Percentiles rank a stretch among this genome's conserved stretches.
These are phyloP conservation scores for Cyclostephanos tholiformis DNA, from an alignment of 108 stramenopile genomes.

Conservation along the genomic window DNA sequence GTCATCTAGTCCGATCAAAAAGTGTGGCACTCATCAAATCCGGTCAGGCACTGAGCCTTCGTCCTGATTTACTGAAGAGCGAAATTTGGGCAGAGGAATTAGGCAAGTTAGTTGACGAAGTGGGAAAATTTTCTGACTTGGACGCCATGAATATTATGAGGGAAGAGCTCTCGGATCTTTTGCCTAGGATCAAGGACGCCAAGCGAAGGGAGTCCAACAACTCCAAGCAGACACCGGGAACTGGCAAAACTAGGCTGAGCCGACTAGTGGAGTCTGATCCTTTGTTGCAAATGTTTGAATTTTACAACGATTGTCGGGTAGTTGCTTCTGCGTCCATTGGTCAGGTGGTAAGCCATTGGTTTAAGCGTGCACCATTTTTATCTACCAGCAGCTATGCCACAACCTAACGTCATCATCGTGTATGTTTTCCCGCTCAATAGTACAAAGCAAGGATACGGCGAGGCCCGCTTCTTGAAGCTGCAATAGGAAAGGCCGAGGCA, in stretches of 20 bases:
- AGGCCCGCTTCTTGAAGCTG: constrained; percentile 45
- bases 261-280: constrained; percentile 71
- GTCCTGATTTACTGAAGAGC: constrained; percentile 78
- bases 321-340: constrained; percentile 64
- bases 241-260: constrained; percentile 35
- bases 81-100: constrained; percentile 84
- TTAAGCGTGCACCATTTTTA: not conserved
- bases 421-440: not conserved
- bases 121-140: constrained; percentile 76
- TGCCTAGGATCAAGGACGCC: constrained; percentile 42
- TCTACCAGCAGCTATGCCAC: not conserved
- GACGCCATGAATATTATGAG: constrained; percentile 83
- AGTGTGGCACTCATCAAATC: constrained; percentile 82
- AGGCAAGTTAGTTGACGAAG: constrained; percentile 86
- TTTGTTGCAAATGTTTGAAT: constrained; percentile 76
- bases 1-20: constrained; percentile 63
- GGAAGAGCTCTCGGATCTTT: constrained; percentile 66
- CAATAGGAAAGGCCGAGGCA: constrained; percentile 64
- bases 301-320: constrained; percentile 63
- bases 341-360: constrained; percentile 45
- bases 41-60: constrained; percentile 82
- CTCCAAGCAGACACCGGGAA: constrained; percentile 14
- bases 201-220: constrained; percentile 27
- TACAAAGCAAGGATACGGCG: constrained; percentile 58
- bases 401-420: not conserved